A percentile compares a stretch with the other conserved stretches of the same genome.
Conservation (phyloP, 345 rosid genomes). For the Camelina sativa region DNA sequence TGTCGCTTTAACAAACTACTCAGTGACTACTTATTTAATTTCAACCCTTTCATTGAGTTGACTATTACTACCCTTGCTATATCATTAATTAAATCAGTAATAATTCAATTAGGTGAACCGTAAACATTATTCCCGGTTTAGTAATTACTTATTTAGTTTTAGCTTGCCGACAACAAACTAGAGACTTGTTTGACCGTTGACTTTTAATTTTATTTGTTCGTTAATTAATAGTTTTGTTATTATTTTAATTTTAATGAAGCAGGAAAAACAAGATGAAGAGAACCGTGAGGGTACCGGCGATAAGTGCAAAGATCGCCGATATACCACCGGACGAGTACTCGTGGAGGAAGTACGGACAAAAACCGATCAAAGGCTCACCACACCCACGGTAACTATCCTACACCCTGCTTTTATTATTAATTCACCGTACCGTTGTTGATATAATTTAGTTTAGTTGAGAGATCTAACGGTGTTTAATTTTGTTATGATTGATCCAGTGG, state of each 20-base stretch:
- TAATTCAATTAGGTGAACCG: constrained; percentile 9
- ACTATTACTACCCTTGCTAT: constrained; percentile 22
- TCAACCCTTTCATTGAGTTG: constrained; percentile 22
- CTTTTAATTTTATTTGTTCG: not conserved
- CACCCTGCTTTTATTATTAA: no score
- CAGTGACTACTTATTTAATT: no score
- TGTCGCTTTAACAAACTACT: constrained; percentile 38
- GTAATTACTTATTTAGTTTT: not conserved
- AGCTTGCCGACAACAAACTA: not conserved
- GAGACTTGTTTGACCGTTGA: constrained; percentile 17
- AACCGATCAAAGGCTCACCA: constrained; percentile 97
- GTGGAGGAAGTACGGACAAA: constrained; percentile 98
- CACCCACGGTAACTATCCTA: constrained; percentile 73
- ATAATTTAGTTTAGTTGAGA: not conserved
- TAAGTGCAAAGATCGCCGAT: constrained; percentile 88
- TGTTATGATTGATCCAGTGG: constrained; percentile 54
- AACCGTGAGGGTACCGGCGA: constrained; percentile 78
- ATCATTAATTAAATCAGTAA: not conserved
- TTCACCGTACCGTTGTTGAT: constrained; percentile 34
- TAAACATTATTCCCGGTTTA: constrained; percentile 20
- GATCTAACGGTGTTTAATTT: constrained; percentile 38
- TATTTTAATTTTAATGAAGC: constrained; percentile 17
- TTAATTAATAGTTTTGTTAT: not conserved
- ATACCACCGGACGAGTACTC: constrained; percentile 92
- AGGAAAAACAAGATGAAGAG: constrained; percentile 83